Percentiles rank a stretch among this genome's conserved stretches.
Conservation (phyloP, 495 filamentous ascomycete species). For the Aspergillus baeticus region DNA sequence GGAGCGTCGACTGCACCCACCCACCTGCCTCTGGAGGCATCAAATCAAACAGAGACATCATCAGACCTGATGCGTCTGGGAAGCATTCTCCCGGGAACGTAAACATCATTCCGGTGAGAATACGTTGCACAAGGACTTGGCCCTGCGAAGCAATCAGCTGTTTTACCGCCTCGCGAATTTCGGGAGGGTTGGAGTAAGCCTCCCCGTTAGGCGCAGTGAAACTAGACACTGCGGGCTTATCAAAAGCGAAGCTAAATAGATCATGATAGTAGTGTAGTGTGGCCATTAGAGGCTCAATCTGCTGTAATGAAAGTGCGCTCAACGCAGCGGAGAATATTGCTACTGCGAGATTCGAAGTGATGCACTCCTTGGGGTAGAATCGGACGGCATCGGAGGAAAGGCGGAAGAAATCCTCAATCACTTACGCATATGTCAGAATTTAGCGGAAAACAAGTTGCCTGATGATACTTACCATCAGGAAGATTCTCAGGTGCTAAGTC, state of each 20-base stretch:
- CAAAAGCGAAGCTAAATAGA: conserved; percentile 81
- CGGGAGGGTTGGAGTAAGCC: conserved; percentile 52
- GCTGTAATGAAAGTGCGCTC: conserved; percentile 80
- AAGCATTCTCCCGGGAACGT: conserved; percentile 94
- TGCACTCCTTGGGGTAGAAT: conserved; percentile 82
- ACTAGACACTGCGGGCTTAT: conserved; percentile 71
- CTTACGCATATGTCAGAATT: conserved; percentile 37
- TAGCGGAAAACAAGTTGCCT: neutral
- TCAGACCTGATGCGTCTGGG: conserved; percentile 86
- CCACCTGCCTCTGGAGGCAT: conserved; percentile 70
- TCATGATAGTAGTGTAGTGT: conserved; percentile 93
- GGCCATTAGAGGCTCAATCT: conserved; percentile 85
- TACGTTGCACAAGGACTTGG: conserved; percentile 75
- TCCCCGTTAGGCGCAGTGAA: conserved; percentile 48
- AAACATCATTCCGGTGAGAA: conserved; percentile 98
- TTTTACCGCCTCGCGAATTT: conserved; percentile 70
- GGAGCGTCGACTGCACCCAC: conserved; percentile 81
- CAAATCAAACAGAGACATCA: conserved; percentile 85
- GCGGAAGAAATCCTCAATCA: conserved; percentile 98
- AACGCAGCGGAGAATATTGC: conserved; percentile 85
- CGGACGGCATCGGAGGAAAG: conserved; percentile 85
- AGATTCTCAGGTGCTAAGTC: conserved; percentile 82
- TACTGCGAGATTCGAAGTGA: conserved; percentile 71
- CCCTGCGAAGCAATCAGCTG: conserved; percentile 69
- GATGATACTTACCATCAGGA: conserved; percentile 65